Conservation (phyloP, 2,329 filamentous ascomycete species). For the Penicillium sp. region DNA sequence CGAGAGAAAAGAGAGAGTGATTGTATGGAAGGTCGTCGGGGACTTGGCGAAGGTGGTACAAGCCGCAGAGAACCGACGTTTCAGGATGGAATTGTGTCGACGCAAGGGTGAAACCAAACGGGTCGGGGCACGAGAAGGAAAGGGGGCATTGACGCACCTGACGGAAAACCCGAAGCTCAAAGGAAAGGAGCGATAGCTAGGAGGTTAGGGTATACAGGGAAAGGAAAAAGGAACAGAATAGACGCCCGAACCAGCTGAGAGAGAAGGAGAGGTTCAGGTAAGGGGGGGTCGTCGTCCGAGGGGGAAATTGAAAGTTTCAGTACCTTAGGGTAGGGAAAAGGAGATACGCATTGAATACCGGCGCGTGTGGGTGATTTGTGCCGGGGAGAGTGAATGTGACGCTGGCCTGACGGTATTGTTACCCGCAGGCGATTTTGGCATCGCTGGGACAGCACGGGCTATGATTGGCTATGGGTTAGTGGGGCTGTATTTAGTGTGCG, state of each 20-base stretch:
- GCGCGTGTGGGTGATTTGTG: not conserved
- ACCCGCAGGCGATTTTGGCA: not conserved
- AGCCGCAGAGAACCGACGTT: slow-evolving; percentile 24
- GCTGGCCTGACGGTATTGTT: slow-evolving; percentile 1
- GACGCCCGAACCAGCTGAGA: slow-evolving; percentile 12
- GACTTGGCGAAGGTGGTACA: slow-evolving; percentile 24
- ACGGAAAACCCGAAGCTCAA: not conserved
- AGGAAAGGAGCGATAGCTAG: slow-evolving; percentile 1
- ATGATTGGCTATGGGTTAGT: not conserved
- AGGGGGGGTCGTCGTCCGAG: slow-evolving; percentile 25
- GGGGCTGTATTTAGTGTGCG: not conserved
- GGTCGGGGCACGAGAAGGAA: slow-evolving; percentile 8
- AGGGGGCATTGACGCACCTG: slow-evolving; percentile 11
- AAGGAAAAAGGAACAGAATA: slow-evolving; percentile 19
- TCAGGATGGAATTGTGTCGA: slow-evolving; percentile 27
- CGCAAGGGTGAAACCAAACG: slow-evolving; percentile 26
- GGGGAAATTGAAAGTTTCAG: slow-evolving; percentile 33
- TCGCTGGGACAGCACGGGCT: not conserved
- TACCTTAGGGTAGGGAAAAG: slow-evolving; percentile 29
- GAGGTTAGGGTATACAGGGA: slow-evolving; percentile 12
- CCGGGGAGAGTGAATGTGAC: not conserved
- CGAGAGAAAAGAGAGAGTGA: slow-evolving; percentile 1
- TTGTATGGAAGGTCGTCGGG: slow-evolving; percentile 16
- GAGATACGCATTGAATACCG: slow-evolving; percentile 24
- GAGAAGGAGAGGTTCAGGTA: slow-evolving; percentile 28